phyloP scores from a whole-genome alignment of 306 rosid genomes.

The Pterocarpus santalinus region DNA sequence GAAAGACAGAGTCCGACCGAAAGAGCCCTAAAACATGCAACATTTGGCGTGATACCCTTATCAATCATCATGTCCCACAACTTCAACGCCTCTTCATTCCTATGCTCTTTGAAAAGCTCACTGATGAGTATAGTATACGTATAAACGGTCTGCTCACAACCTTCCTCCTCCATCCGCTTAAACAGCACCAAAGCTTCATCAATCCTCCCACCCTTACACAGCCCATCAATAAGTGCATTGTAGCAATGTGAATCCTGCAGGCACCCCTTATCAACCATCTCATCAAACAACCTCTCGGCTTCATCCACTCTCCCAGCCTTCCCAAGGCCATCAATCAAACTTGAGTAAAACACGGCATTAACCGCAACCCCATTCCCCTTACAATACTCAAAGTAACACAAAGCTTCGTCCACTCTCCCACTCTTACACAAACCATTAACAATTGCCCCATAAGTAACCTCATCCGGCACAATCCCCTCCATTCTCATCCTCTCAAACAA shows the following conservation, averaged over 20 bases:
- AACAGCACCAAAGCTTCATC: slow-evolving; percentile 71
- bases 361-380: slow-evolving; percentile 57
- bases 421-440: slow-evolving; percentile 84
- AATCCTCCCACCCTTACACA: slow-evolving; percentile 70
- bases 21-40: slow-evolving; percentile 87
- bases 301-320: slow-evolving; percentile 84
- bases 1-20: slow-evolving; percentile 85
- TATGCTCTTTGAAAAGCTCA: slow-evolving; percentile 75
- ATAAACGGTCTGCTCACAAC: slow-evolving; percentile 84
- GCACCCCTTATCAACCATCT: slow-evolving; percentile 72
- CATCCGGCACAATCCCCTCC: slow-evolving; percentile 77
- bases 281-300: slow-evolving; percentile 80
- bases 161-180: slow-evolving; percentile 77
- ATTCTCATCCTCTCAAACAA: slow-evolving; percentile 74
- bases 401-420: slow-evolving; percentile 85
- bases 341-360: slow-evolving; percentile 80
- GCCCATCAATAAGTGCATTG: slow-evolving; percentile 77
- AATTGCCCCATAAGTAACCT: slow-evolving; percentile 81
- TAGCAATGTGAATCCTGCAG: slow-evolving; percentile 78
- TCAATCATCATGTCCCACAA: slow-evolving; percentile 87
- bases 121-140: slow-evolving; percentile 78
- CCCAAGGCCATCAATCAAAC: slow-evolving; percentile 87
- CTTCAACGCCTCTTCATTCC: slow-evolving; percentile 82
- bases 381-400: slow-evolving; percentile 66
- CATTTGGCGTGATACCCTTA: slow-evolving; percentile 82